Conservation (phyloP, 2,329 filamentous ascomycete genomes). For the Colletotrichum sp. region DNA sequence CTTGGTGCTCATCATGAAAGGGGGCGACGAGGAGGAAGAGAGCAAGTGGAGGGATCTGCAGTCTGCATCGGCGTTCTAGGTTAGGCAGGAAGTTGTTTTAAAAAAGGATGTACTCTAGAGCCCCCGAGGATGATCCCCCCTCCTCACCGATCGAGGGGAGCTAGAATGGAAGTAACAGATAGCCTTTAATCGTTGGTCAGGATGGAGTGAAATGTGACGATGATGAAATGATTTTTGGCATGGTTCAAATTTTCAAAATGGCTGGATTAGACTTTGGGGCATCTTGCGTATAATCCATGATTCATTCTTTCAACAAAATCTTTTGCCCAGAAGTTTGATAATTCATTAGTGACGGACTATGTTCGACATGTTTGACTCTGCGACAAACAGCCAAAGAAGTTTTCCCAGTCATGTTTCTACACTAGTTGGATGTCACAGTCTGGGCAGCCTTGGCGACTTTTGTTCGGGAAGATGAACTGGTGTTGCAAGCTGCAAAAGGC, state of each 20-base stretch:
- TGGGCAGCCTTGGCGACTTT: not conserved
- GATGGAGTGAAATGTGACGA: conserved; percentile 15
- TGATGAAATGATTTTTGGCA: conserved; percentile 14
- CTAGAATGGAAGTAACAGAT: conserved; percentile 25
- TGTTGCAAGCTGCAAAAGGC: not conserved
- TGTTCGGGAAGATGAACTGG: not conserved
- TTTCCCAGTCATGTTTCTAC: not conserved
- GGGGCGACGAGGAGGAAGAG: conserved; percentile 20
- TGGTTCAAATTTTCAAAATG: not conserved
- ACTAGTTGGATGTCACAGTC: not conserved
- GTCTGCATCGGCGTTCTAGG: conserved; percentile 44
- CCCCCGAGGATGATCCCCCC: conserved; percentile 32
- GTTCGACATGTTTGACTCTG: not conserved
- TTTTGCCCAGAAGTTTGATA: not conserved
- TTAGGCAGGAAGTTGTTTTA: conserved; percentile 33
- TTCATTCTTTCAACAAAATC: not conserved
- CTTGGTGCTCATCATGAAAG: conserved; percentile 36
- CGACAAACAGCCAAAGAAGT: not conserved
- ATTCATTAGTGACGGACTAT: not conserved
- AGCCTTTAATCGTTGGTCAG: conserved; percentile 18
- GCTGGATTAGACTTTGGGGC: not conserved
- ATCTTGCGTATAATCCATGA: not conserved
- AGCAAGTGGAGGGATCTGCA: conserved; percentile 11
- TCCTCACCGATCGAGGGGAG: conserved; percentile 32
- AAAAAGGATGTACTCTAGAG: conserved; percentile 42